Conservation (phyloP, 1,139 yeast genomes). For the Candida albicans region DNA sequence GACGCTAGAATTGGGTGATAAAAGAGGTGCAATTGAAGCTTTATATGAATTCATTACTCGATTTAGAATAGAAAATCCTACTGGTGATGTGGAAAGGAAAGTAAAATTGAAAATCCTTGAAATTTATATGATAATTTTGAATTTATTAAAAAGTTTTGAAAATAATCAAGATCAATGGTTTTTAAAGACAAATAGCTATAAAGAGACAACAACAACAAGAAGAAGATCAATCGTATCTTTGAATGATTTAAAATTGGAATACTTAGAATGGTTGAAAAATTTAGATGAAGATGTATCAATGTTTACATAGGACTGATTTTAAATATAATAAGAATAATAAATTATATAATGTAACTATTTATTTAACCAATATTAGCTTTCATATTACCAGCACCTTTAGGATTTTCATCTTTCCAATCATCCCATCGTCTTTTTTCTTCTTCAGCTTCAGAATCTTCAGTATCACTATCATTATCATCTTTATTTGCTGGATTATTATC, state of each 20-base stretch:
- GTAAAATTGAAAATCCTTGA: slow-evolving; percentile 40
- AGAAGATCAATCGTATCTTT: slow-evolving; percentile 29
- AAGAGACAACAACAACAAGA: too few relatives aligned
- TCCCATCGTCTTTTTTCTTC: slow-evolving; percentile 81
- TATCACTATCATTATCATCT: slow-evolving; percentile 38
- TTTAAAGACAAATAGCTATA: slow-evolving; percentile 27
- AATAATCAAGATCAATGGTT: slow-evolving; percentile 58
- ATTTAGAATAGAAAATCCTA: slow-evolving; percentile 22
- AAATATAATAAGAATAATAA: too few relatives aligned
- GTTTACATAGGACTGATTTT: slow-evolving; percentile 1
- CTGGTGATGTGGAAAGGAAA: slow-evolving; percentile 31
- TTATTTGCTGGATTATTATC: slow-evolving; percentile 20
- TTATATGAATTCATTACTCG: slow-evolving; percentile 53
- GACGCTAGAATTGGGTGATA: slow-evolving; percentile 32
- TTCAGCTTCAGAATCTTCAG: slow-evolving; percentile 49
- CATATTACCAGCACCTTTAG: slow-evolving; percentile 88
- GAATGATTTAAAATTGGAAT: slow-evolving; percentile 33
- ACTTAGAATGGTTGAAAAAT: slow-evolving; percentile 37
- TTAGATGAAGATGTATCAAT: slow-evolving; percentile 24
- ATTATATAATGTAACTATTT: slow-evolving; percentile 1
- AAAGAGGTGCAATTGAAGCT: slow-evolving; percentile 57
- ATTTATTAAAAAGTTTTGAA: slow-evolving; percentile 45
- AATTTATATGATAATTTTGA: slow-evolving; percentile 48
- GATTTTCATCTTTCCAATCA: slow-evolving; percentile 83
- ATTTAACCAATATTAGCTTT: slow-evolving; percentile 67